Conservation (phyloP, 441 rosid species). For the Aquilaria agallochum region DNA sequence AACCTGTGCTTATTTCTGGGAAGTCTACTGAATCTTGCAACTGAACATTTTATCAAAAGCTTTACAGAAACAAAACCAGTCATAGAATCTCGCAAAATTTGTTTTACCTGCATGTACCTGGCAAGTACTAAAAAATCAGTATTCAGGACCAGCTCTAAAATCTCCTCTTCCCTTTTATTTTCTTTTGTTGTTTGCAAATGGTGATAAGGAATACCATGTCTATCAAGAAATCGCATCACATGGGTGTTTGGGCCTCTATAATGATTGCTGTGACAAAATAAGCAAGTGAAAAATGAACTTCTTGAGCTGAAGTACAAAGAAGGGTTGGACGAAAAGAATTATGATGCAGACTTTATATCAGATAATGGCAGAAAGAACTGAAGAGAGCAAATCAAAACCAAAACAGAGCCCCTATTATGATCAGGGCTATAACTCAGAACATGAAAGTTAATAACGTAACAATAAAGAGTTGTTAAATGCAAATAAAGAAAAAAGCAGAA, state of each 20-base stretch:
- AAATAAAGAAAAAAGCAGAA: not conserved
- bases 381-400: constrained; percentile 13
- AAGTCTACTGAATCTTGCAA: too few relatives aligned
- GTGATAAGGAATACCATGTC: constrained; percentile 86
- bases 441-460: constrained; percentile 9
- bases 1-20: too few relatives aligned
- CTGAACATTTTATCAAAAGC: not conserved
- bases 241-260: constrained; percentile 86
- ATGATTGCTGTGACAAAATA: constrained; percentile 61
- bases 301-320: too few relatives aligned
- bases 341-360: too few relatives aligned
- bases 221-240: constrained; percentile 73
- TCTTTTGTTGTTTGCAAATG: constrained; percentile 47
- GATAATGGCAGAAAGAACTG: not conserved
- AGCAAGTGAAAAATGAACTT: not conserved
- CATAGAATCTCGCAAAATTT: constrained; percentile 12
- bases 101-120: constrained; percentile 96
- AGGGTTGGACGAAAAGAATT: too few relatives aligned
- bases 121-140: constrained; percentile 93
- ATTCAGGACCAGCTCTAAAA: constrained; percentile 68
- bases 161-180: constrained; percentile 67
- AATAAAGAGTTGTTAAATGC: constrained; percentile 1
- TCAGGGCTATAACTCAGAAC: not conserved
- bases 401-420: constrained; percentile 1
- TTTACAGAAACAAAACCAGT: constrained; percentile 7